Percentiles rank a stretch among this genome's conserved stretches.
phyloP scores from a whole-genome alignment of 2,329 filamentous ascomycete genomes.

The Fragosphaeria purpurea region DNA sequence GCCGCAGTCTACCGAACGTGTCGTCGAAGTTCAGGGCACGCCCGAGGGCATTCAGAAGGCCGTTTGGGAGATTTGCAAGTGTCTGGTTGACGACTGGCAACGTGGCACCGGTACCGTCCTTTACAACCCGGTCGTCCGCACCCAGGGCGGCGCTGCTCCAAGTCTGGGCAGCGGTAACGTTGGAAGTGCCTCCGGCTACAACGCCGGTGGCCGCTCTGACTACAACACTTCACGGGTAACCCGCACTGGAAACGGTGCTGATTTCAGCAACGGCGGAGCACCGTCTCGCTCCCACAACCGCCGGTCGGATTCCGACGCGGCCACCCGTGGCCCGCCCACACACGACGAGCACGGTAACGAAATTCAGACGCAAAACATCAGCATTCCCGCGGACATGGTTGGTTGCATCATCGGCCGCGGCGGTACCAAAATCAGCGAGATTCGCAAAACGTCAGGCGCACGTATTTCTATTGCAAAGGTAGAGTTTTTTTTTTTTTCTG shows the following conservation, averaged over 20 bases:
- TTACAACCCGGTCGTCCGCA: conserved; percentile 92
- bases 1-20: conserved; percentile 93
- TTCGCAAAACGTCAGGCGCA: conserved; percentile 90
- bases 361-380: conserved; percentile 98
- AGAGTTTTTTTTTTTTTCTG: conserved; percentile 2
- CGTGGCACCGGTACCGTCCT: conserved; percentile 93
- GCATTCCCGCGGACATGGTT: conserved; percentile 98
- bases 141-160: conserved; percentile 50
- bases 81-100: conserved; percentile 94
- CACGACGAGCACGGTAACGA: conserved; percentile 96
- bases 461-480: conserved; percentile 96
- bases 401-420: conserved; percentile 96
- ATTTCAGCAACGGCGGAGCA: conserved; percentile 72
- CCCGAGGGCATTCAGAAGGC: conserved; percentile 93
- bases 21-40: conserved; percentile 92
- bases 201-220: conserved; percentile 37
- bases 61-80: conserved; percentile 98
- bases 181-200: conserved; percentile 15
- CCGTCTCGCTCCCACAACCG: conserved; percentile 58
- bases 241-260: conserved; percentile 94
- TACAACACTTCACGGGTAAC: conserved; percentile 63
- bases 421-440: conserved; percentile 97
- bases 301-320: conserved; percentile 75
- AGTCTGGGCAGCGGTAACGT: conserved; percentile 36
- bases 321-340: conserved; percentile 69